Conservation (phyloP, 768 basidiomycete species). For the Psilocybe tampanensis region DNA sequence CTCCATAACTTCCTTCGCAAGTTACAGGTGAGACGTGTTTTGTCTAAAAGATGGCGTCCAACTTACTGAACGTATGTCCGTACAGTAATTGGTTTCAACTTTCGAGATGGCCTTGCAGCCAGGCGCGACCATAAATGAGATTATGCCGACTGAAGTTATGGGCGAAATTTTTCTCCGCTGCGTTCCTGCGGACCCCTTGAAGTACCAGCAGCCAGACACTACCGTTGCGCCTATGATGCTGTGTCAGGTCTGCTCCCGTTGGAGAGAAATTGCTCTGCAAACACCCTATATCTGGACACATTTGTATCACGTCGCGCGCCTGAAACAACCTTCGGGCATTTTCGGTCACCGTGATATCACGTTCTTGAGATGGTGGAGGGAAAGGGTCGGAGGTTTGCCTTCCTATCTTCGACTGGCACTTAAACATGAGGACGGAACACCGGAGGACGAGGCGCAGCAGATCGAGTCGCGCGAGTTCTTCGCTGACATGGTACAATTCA, state of each 20-base stretch:
- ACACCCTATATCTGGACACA: constrained; percentile 1
- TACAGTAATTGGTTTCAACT: too few relatives aligned
- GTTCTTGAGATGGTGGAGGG: constrained; percentile 8
- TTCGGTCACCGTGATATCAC: background rate
- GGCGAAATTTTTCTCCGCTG: constrained; percentile 7
- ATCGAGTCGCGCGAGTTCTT: background rate
- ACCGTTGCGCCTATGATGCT: constrained; percentile 4
- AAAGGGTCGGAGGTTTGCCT: background rate
- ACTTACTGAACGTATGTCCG: too few relatives aligned
- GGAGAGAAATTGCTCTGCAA: constrained; percentile 3
- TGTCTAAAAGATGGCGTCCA: too few relatives aligned
- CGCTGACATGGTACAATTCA: background rate
- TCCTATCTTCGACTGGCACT: constrained; percentile 7
- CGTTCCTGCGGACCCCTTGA: background rate
- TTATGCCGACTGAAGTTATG: constrained; percentile 1
- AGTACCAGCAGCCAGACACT: background rate
- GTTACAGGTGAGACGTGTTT: too few relatives aligned
- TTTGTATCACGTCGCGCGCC: background rate
- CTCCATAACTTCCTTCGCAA: too few relatives aligned
- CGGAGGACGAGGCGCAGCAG: background rate
- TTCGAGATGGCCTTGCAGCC: too few relatives aligned
- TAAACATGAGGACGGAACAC: background rate
- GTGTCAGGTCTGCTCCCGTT: constrained; percentile 2
- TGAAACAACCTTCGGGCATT: background rate
- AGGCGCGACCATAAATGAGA: background rate